Base-by-base conservation (phyloP, 257 asterid genomes). In the Ocimum tenuiflorum region DNA sequence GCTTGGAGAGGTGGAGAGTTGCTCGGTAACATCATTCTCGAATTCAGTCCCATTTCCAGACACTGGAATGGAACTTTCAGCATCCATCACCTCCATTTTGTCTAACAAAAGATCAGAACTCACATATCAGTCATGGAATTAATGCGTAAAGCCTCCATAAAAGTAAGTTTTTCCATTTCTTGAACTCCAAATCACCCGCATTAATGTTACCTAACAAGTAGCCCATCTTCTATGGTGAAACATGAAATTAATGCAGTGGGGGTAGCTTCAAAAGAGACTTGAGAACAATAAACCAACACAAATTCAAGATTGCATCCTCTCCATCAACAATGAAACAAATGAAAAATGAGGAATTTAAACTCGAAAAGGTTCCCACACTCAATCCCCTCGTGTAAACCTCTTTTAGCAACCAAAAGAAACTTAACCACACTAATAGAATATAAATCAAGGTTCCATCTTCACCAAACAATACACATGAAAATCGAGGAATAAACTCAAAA, bases 31-130 rank as follows among this genome's bases (percentile, higher is more conserved):
- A 54, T 73, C 73, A 52, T 60, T 71, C 41, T 63, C 82, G 7
- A 55, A 23, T 31, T 66, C 78, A 53, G 3, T 71, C 67, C 70
- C 80, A 29, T 63, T 78, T 27, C 54, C 78, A 66, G 80, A 23
- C 60, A 35, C 65, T 7, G 82, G 61, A 71, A 68, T 60, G 69
- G 61, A 11, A 45, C 51, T 68, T 17, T 79, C 79, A 68, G 79
- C 72, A 67, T 79, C 81, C 83, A 81, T 79, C 69, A 17, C 43
- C 42, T 67, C 68, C 69, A 54, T 46, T 59, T 22, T 67, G 75
- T 60, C 81, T 72, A 63, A 51, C 59, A 74, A 63, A 31, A 48
- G 8, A n/a, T 24, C 8, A 23, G 0, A 20, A 38, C 45, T 45
- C 55, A 22, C 61, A 69, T 72, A 65, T 11, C 35, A 45, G 3